Conservation (phyloP, 148 eudicot species). For the Camellia granthamiana region DNA sequence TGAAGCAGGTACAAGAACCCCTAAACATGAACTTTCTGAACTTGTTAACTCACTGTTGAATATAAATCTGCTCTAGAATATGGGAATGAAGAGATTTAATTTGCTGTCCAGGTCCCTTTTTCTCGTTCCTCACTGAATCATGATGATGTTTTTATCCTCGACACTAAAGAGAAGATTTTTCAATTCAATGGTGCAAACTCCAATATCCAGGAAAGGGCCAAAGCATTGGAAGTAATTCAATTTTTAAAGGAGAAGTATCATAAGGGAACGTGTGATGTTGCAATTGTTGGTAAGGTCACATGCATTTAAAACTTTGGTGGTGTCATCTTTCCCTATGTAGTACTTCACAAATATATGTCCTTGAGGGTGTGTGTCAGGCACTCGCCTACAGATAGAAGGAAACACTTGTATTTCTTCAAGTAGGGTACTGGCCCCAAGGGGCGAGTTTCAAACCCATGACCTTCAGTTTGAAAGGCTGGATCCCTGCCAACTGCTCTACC, state of each 20-base stretch:
- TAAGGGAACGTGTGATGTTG: constrained; percentile 82
- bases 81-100: constrained; percentile 6
- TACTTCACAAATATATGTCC: not conserved
- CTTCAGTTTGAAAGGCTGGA: not conserved
- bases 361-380: too few relatives aligned
- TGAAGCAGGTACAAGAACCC: constrained; percentile 72
- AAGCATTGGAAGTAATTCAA: constrained; percentile 94
- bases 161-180: constrained; percentile 88
- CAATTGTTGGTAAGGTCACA: constrained; percentile 80
- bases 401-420: not conserved
- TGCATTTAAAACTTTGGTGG: constrained; percentile 3
- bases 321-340: not conserved
- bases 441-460: not conserved
- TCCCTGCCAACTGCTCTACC: constrained; percentile 1
- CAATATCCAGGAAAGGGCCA: constrained; percentile 97
- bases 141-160: constrained; percentile 94
- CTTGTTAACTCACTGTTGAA: not conserved
- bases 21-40: not conserved
- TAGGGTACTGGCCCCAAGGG: not conserved
- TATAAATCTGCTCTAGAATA: not conserved
- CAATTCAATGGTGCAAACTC: constrained; percentile 99
- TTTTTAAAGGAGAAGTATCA: constrained; percentile 88
- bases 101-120: constrained; percentile 83
- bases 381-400: not conserved
- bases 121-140: constrained; percentile 93